A percentile compares a stretch with the other conserved stretches of the same genome.
These are phyloP conservation scores for Mimosa pudica DNA, from an alignment of 306 rosid genomes.

Conservation along the genomic window DNA sequence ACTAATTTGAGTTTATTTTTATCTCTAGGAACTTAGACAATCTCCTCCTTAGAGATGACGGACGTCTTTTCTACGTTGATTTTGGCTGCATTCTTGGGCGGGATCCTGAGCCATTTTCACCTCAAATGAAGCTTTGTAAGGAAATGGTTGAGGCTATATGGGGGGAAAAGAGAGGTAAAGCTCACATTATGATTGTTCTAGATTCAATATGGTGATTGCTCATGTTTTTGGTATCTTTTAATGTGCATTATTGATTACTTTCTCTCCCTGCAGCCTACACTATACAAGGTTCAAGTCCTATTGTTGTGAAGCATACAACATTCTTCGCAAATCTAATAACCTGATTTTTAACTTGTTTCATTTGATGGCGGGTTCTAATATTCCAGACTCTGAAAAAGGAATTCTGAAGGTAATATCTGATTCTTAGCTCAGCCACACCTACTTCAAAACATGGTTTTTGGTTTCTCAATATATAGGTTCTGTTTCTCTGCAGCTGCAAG, in stretches of 20 bases:
- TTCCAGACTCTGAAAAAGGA: conserved; percentile 99
- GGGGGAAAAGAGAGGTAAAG: conserved; percentile 96
- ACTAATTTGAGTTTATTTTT: conserved; percentile 16
- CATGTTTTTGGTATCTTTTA: conserved; percentile 25
- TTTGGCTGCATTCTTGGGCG: conserved; percentile 97
- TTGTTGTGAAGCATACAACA: conserved; percentile 99
- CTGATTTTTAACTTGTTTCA: conserved; percentile 88
- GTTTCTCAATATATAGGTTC: conserved; percentile 35
- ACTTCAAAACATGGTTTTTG: conserved; percentile 18
- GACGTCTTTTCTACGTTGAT: conserved; percentile 95
- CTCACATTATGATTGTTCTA: conserved; percentile 25
- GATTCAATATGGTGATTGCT: conserved; percentile 28
- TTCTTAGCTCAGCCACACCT: conserved; percentile 28
- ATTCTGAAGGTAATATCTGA: conserved; percentile 76
- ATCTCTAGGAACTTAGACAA: conserved; percentile 87
- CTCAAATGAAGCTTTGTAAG: conserved; percentile 99
- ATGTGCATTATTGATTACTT: conserved; percentile 20
- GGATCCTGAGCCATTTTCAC: conserved; percentile 99
- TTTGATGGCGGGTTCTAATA: conserved; percentile 98
- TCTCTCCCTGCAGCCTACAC: conserved; percentile 71
- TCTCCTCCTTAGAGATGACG: conserved; percentile 94
- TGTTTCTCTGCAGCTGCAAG: conserved; percentile 76
- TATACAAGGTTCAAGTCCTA: conserved; percentile 96
- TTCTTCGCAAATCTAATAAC: conserved; percentile 92
- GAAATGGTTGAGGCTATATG: conserved; percentile 99